Percentiles rank a stretch among this genome's conserved stretches.
Conservation (phyloP, 2,329 filamentous ascomycete species). For the Verticillium nonalfalfae region DNA sequence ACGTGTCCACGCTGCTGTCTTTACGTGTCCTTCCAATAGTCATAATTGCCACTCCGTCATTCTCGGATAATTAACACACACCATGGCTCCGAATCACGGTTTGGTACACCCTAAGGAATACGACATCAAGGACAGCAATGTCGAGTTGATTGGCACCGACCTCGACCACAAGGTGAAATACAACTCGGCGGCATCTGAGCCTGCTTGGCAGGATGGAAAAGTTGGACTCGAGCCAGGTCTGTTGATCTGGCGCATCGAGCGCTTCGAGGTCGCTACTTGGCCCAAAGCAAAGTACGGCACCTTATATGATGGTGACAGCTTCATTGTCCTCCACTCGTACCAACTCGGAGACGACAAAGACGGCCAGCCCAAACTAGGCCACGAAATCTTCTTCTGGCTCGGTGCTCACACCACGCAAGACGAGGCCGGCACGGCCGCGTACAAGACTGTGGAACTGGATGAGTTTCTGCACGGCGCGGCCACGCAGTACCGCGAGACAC, state of each 20-base stretch:
- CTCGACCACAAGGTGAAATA: constrained; percentile 65
- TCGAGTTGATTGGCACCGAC: constrained; percentile 56
- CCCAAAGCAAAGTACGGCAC: constrained; percentile 48
- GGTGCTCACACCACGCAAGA: constrained; percentile 60
- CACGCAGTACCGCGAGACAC: constrained; percentile 59
- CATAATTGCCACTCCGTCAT: too few relatives aligned
- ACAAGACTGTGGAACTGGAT: constrained; percentile 66
- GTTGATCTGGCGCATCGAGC: constrained; percentile 59
- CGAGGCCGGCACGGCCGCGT: constrained; percentile 62
- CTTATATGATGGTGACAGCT: constrained; percentile 64
- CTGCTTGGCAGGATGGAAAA: constrained; percentile 57
- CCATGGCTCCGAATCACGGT: constrained; percentile 43
- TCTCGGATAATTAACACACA: constrained; percentile 7
- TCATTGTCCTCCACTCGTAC: constrained; percentile 57
- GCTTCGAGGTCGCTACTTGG: constrained; percentile 59
- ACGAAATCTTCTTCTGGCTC: constrained; percentile 68
- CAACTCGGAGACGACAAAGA: constrained; percentile 39
- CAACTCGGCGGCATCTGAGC: constrained; percentile 57
- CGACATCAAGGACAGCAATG: constrained; percentile 62
- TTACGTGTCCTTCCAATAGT: neutral
- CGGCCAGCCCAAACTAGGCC: constrained; percentile 36
- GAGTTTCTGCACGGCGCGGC: constrained; percentile 58
- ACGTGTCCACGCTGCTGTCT: neutral
- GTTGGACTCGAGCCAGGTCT: constrained; percentile 49
- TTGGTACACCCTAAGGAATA: constrained; percentile 58